These are phyloP conservation scores for Eucalyptus tenuipes DNA, from an alignment of 345 rosid genomes.

Conservation along the genomic window DNA sequence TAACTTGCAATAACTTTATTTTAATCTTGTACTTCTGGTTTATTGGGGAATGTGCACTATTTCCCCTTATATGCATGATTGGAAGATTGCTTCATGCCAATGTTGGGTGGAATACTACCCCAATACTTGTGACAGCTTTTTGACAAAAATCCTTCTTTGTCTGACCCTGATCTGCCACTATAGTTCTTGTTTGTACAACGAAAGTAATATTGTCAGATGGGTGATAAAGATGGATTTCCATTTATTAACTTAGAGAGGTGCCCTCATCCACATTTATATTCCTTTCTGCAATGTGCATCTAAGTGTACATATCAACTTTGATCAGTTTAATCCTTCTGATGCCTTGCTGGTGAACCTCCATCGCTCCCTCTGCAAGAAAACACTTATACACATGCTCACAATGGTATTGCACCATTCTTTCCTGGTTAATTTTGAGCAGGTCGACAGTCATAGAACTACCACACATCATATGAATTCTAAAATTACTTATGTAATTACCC, in stretches of 20 bases:
- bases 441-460: neutral
- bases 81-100: fast-evolving
- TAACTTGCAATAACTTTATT: neutral
- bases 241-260: neutral
- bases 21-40: neutral
- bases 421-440: neutral
- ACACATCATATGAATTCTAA: neutral
- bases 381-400: neutral
- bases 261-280: too few species aligned
- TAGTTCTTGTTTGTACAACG: neutral
- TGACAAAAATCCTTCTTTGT: neutral
- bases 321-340: too few species aligned
- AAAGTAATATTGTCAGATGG: neutral
- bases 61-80: too few species aligned
- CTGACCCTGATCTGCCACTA: neutral
- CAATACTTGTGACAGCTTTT: too few species aligned
- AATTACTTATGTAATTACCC: neutral
- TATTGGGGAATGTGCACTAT: neutral
- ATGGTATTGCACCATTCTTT: neutral
- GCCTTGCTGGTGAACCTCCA: too few species aligned
- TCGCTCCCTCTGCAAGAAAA: neutral
- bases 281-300: too few species aligned
- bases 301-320: too few species aligned
- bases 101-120: too few species aligned
- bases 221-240: neutral